Conservation (phyloP, 345 rosid species). For the Eucalyptus viminalis region DNA sequence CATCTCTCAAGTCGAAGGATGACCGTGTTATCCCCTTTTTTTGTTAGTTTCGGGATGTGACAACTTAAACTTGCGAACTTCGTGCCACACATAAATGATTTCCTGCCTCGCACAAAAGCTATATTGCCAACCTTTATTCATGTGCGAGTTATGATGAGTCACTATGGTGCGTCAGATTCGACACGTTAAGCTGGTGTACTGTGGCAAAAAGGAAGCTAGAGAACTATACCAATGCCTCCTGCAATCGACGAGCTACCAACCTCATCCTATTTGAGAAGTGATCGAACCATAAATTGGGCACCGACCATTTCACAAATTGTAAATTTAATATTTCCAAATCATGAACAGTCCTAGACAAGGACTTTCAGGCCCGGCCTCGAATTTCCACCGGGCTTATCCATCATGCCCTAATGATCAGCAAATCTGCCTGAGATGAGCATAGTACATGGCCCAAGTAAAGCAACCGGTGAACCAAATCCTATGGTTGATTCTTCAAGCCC, state of each 20-base stretch:
- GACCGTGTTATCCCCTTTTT: rapidly evolving
- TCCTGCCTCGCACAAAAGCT: rapidly evolving
- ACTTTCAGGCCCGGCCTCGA: background rate
- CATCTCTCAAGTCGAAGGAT: rapidly evolving
- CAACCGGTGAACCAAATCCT: background rate
- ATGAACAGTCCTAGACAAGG: background rate
- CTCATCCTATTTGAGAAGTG: rapidly evolving
- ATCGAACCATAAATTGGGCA: background rate
- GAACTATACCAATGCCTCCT: background rate
- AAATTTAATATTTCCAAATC: background rate
- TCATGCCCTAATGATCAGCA: background rate
- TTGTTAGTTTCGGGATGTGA: rapidly evolving
- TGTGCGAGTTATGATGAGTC: background rate
- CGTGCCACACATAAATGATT: rapidly evolving
- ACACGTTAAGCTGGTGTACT: background rate
- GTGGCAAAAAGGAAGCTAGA: background rate
- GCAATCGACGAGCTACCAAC: background rate
- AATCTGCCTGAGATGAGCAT: background rate
- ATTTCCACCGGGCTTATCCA: background rate
- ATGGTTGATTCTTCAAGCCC: background rate
- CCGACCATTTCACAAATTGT: background rate
- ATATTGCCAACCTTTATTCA: background rate
- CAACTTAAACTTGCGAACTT: background rate
- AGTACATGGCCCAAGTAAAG: background rate
- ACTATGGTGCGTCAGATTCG: background rate